Percentiles rank a stretch among this genome's conserved stretches.
These are phyloP conservation scores for Xylaria flabelliformis DNA, from an alignment of 495 filamentous ascomycete genomes.

Conservation along the genomic window DNA sequence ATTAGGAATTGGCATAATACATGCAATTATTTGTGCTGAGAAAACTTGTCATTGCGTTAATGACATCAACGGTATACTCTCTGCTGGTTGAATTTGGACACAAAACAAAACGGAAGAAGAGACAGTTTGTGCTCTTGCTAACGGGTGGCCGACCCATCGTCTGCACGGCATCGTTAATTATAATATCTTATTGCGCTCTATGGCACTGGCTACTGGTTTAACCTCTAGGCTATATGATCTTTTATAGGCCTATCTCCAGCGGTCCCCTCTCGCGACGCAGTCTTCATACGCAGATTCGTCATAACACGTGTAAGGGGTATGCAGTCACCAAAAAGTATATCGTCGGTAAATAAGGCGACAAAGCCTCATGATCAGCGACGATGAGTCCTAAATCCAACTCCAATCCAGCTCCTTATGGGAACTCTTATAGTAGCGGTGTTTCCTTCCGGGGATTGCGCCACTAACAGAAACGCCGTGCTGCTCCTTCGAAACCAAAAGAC, in stretches of 20 bases:
- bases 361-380: neutral
- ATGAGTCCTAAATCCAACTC: constrained; percentile 3
- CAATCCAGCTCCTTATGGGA: neutral
- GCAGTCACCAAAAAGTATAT: constrained; percentile 5
- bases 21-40: neutral
- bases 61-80: neutral
- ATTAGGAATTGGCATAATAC: neutral
- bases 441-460: neutral
- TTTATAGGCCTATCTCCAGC: neutral
- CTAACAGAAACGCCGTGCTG: constrained; percentile 26
- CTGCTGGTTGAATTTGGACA: neutral
- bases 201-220: neutral
- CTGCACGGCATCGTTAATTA: neutral
- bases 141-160: neutral
- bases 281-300: constrained; percentile 20
- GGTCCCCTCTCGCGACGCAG: constrained; percentile 1
- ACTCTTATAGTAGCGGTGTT: neutral
- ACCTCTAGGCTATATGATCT: constrained; percentile 8
- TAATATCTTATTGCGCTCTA: neutral
- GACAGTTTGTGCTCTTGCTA: neutral
- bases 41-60: neutral
- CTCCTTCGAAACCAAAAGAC: constrained; percentile 11
- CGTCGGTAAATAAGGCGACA: constrained; percentile 3
- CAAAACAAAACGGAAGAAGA: neutral
- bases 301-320: constrained; percentile 11